These are phyloP conservation scores for Chloranthus sessilifolius DNA, from an alignment of 164 flowering plant genomes.

Conservation along the genomic window DNA sequence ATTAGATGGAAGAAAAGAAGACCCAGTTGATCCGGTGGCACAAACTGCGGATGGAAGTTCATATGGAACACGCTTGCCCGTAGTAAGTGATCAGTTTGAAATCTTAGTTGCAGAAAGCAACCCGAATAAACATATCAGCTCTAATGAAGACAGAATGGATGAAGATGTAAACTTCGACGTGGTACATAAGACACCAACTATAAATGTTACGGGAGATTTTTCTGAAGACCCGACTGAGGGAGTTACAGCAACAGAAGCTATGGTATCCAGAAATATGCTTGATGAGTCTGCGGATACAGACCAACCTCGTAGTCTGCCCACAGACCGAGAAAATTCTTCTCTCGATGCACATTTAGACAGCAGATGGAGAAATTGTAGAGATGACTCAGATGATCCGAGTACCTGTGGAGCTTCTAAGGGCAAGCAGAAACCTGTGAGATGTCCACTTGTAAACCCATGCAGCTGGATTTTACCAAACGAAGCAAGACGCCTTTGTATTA, in stretches of 20 bases:
- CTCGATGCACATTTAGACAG: constrained; percentile 9
- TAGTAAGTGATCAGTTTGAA: constrained; percentile 8
- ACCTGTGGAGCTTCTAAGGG: constrained; percentile 13
- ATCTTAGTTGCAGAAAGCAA: constrained; percentile 4
- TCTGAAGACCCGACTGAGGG: constrained; percentile 10
- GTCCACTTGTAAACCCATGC: constrained; percentile 23
- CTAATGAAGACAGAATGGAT: neutral
- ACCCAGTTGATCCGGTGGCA: constrained; percentile 9
- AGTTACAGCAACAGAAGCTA: constrained; percentile 18
- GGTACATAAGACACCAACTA: neutral
- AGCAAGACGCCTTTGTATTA: constrained; percentile 37
- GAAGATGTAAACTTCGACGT: neutral
- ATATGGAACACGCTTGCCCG: constrained; percentile 8
- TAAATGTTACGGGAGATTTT: constrained; percentile 10
- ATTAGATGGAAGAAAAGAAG: neutral
- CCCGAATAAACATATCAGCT: constrained; percentile 1
- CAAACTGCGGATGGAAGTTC: constrained; percentile 5
- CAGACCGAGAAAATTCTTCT: constrained; percentile 7
- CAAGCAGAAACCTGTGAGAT: constrained; percentile 11
- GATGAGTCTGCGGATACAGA: constrained; percentile 2
- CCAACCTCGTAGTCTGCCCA: neutral
- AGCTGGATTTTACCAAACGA: constrained; percentile 50
- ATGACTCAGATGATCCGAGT: constrained; percentile 2
- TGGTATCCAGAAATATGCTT: neutral
- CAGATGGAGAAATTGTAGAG: constrained; percentile 6